Percentiles rank a stretch among this genome's conserved stretches.
Evolutionary conservation across 129 eudicot genomes (phyloP).

Genomic region (Scalesia atractyloides): DNA sequence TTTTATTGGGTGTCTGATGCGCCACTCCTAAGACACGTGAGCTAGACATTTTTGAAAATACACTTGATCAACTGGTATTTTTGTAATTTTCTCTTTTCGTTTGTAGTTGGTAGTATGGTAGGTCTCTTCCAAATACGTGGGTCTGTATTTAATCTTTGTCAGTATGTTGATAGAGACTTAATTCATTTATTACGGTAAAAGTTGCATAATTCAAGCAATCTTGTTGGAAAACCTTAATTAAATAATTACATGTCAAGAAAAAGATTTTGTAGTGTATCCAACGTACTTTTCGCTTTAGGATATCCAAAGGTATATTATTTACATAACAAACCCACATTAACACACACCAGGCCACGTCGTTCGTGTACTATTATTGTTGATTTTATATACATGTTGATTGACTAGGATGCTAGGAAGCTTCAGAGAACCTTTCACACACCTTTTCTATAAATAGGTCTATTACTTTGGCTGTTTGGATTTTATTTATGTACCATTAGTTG

Average conservation of each 20-base stretch:
- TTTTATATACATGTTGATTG: conserved; percentile 21
- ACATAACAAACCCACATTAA: conserved; percentile 18
- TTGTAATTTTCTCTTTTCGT: too few relatives aligned
- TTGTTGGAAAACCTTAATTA: conserved; percentile 12
- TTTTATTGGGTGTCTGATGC: too few relatives aligned
- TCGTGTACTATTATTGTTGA: conserved; percentile 4
- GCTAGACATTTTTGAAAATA: too few relatives aligned
- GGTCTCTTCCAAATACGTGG: conserved; percentile 14
- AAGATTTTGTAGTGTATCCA: conserved; percentile 23
- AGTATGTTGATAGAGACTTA: conserved; percentile 10
- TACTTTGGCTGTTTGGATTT: conserved; percentile 2
- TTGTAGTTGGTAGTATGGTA: conserved; percentile 5
- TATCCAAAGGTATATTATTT: conserved; percentile 20
- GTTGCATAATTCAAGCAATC: conserved; percentile 19
- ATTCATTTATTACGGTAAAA: conserved; percentile 20
- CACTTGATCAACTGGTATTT: too few relatives aligned
- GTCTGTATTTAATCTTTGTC: conserved; percentile 20
- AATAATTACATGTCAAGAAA: background rate
- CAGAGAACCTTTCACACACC: conserved; percentile 24
- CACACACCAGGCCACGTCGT: conserved; percentile 18
- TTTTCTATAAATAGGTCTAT: conserved; percentile 24
- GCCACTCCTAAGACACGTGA: too few relatives aligned
- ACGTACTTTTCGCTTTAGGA: conserved; percentile 22
- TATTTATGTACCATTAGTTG: conserved; percentile 11
- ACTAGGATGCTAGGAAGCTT: conserved; percentile 29